phyloP scores from a whole-genome alignment of 352 stramenopile species.

The Pythium sukuiense region DNA sequence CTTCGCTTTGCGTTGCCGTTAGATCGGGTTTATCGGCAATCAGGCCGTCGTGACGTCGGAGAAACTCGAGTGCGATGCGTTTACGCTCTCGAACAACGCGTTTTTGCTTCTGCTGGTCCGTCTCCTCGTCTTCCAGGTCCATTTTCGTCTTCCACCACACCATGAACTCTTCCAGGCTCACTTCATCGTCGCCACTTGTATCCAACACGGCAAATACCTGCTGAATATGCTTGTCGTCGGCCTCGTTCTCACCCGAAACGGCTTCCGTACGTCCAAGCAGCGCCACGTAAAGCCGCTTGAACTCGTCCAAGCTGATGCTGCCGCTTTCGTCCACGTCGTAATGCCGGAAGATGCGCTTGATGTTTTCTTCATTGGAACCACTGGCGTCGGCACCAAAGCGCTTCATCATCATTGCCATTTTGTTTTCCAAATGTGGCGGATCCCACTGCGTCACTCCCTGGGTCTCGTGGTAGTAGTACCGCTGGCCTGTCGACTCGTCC shows the following conservation, averaged over 20 bases:
- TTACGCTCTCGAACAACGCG: constrained; percentile 19
- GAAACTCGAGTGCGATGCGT: constrained; percentile 38
- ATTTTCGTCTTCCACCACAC: constrained; percentile 78
- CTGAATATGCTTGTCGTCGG: constrained; percentile 39
- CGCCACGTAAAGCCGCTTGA: constrained; percentile 54
- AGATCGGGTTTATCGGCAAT: constrained; percentile 8
- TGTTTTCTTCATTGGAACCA: constrained; percentile 46
- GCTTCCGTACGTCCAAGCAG: constrained; percentile 38
- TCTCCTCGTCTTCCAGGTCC: constrained; percentile 53
- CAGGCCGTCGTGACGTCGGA: constrained; percentile 43
- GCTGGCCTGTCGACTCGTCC: constrained; percentile 35
- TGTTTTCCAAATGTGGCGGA: constrained; percentile 45
- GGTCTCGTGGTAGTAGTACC: constrained; percentile 69
- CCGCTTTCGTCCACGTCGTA: constrained; percentile 73
- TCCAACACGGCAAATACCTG: constrained; percentile 63
- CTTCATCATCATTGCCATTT: constrained; percentile 53
- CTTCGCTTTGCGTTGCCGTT: not conserved
- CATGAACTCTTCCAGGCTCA: constrained; percentile 72
- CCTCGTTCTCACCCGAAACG: constrained; percentile 15
- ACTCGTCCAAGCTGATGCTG: constrained; percentile 54
- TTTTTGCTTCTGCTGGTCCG: constrained; percentile 32
- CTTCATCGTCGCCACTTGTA: constrained; percentile 59
- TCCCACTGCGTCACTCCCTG: constrained; percentile 67
- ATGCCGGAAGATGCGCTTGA: constrained; percentile 63
- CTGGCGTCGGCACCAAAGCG: constrained; percentile 35